Evolutionary conservation across 345 rosid species (phyloP), one percentile per base, ranked within the genome.

Genomic region (Eucalyptus marginata): DNA sequence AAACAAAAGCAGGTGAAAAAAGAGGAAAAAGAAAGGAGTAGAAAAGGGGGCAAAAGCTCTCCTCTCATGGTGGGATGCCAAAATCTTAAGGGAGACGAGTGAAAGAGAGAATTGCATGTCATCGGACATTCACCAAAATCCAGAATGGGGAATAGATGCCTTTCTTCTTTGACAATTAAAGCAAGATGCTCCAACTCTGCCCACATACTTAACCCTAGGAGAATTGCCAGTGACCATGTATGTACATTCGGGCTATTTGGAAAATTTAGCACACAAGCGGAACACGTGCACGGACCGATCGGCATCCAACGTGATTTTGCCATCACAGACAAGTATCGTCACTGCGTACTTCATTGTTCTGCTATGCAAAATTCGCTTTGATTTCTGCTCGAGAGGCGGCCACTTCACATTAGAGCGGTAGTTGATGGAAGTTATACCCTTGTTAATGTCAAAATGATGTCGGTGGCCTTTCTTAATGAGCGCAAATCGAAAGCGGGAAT

Each of bases 111-210:
- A 76, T 76, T 76, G 83, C 83, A 76, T 76, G 83, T 76, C 83
- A 76, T 36, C 83, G 83, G 83, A 36, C 83, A 40, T 76, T 76
- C 83, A 36, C 46, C 83, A 47, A 76, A 86, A 50, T 52, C 51
- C 56, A 31, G 79, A 36, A 58, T 93, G 89, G 90, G 94, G 96
- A 94, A 95, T 94, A 92, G 86, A 95, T 96, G 93, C 97, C 96
- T 97, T 97, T 90, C 97, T 93, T 96, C 98, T 93, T 93, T 94
- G 93, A 89, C 96, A 94, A 95, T 93, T 89, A 94, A 95, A 94
- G 89, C 88, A 90, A 92, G 93, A 94, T 93, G 93, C 94, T 76
- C 83, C 84, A 49, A 83, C 88, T 87, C 49, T 13, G 12, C 62
- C 52, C 29, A 14, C 64, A 40, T 27, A 33, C 29, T 47, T 80